phyloP scores from a whole-genome alignment of 441 rosid genomes.

The Macaranga tanarius region DNA sequence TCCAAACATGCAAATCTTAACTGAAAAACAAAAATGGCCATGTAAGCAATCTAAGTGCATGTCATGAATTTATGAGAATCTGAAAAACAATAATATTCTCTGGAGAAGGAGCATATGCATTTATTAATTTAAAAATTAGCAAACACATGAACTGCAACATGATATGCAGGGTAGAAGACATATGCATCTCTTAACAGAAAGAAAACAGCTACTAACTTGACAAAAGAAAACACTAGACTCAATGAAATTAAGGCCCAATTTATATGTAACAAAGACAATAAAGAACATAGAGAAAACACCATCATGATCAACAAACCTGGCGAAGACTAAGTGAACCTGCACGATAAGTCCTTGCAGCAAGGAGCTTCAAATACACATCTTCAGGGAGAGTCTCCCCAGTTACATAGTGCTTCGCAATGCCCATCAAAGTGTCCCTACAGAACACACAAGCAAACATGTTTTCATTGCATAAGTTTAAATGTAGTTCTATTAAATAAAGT shows the following conservation, averaged over 20 bases:
- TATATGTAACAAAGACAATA: neutral
- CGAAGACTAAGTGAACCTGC: slow-evolving; percentile 91
- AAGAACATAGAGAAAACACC: neutral
- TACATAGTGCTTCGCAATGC: slow-evolving; percentile 85
- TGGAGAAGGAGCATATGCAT: neutral
- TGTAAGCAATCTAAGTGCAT: slow-evolving; percentile 3
- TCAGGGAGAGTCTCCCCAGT: slow-evolving; percentile 87
- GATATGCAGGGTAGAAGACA: slow-evolving; percentile 5
- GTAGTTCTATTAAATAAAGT: neutral
- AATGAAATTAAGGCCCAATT: neutral
- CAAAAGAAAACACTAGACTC: neutral
- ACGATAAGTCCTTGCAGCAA: slow-evolving; percentile 89
- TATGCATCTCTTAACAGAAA: neutral
- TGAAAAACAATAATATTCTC: neutral
- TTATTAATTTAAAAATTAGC: neutral
- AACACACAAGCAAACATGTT: slow-evolving; percentile 12
- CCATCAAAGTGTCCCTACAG: slow-evolving; percentile 86
- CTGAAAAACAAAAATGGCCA: slow-evolving; percentile 42
- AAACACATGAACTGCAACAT: neutral
- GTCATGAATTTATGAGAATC: neutral
- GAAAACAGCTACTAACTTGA: neutral
- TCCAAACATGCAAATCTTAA: slow-evolving; percentile 68
- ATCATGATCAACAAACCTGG: slow-evolving; percentile 52
- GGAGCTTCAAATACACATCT: slow-evolving; percentile 78
- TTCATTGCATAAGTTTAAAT: slow-evolving; percentile 1